A percentile compares a stretch with the other conserved stretches of the same genome.
These are phyloP conservation scores for Zymoseptoria pseudotritici DNA, from an alignment of 2,329 filamentous ascomycete genomes.

Conservation along the genomic window DNA sequence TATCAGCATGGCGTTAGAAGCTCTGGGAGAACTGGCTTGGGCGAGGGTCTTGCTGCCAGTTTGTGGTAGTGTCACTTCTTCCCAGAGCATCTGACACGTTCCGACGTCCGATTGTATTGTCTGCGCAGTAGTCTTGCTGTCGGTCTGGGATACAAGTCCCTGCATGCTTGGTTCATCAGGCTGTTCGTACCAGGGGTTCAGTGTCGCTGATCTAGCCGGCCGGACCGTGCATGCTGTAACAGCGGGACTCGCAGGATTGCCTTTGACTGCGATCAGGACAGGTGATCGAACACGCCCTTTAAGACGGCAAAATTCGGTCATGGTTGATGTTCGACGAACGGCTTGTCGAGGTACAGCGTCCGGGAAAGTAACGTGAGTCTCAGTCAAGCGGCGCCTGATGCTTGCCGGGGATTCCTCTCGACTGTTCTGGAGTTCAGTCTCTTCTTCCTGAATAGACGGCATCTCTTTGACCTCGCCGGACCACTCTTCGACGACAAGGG, in stretches of 20 bases:
- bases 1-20: too few species aligned
- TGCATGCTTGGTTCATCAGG: too few species aligned
- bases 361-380: neutral
- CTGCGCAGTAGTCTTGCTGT: constrained; percentile 13
- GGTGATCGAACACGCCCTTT: constrained; percentile 8
- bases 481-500: neutral
- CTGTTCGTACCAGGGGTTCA: constrained; percentile 11
- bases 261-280: constrained; percentile 9
- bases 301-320: constrained; percentile 10
- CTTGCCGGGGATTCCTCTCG: neutral
- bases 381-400: constrained; percentile 6
- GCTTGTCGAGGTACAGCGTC: neutral
- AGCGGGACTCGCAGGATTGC: constrained; percentile 14
- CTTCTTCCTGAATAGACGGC: neutral
- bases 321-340: constrained; percentile 8
- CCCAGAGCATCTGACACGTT: constrained; percentile 21
- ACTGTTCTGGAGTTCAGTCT: neutral
- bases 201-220: constrained; percentile 9
- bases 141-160: too few species aligned
- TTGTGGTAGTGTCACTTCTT: constrained; percentile 9
- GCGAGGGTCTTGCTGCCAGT: constrained; percentile 3
- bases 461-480: constrained; percentile 5
- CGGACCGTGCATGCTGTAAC: constrained; percentile 18
- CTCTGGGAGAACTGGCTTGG: too few species aligned
- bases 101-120: constrained; percentile 18